Evolutionary conservation across 768 basidiomycete species (phyloP).

Genomic region (Obba rivulosa): DNA sequence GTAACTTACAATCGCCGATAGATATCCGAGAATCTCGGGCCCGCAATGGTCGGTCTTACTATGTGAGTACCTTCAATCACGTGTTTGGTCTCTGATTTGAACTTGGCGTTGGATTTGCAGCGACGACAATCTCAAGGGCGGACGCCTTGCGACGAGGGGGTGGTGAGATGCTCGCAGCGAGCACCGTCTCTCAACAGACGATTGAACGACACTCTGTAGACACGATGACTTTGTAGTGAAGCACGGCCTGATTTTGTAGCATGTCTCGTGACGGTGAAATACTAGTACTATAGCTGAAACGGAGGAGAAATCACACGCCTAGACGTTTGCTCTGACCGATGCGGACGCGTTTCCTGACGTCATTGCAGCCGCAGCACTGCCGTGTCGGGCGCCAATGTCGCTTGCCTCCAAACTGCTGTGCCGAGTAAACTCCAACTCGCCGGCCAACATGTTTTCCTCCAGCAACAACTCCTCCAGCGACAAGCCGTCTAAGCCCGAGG

Average conservation of each 20-base stretch:
- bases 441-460: background rate
- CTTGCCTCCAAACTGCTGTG: constrained; percentile 19
- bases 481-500: constrained; percentile 17
- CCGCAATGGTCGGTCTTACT: constrained; percentile 90
- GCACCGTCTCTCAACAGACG: too few relatives aligned
- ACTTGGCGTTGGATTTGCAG: constrained; percentile 29
- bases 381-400: constrained; percentile 12
- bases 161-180: constrained; percentile 33
- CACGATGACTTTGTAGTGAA: too few relatives aligned
- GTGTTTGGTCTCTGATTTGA: background rate
- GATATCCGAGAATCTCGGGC: constrained; percentile 80
- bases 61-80: constrained; percentile 52
- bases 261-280: too few relatives aligned
- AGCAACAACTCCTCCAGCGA: constrained; percentile 7
- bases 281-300: too few relatives aligned
- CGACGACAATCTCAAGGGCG: constrained; percentile 63
- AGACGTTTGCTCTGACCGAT: too few relatives aligned
- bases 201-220: too few relatives aligned
- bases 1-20: constrained; percentile 19
- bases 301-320: too few relatives aligned
- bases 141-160: constrained; percentile 62
- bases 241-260: too few relatives aligned
- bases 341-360: background rate
- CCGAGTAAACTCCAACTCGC: constrained; percentile 11
- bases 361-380: background rate